phyloP scores from a whole-genome alignment of 331 rosid species.

The Rosa hybrid region DNA sequence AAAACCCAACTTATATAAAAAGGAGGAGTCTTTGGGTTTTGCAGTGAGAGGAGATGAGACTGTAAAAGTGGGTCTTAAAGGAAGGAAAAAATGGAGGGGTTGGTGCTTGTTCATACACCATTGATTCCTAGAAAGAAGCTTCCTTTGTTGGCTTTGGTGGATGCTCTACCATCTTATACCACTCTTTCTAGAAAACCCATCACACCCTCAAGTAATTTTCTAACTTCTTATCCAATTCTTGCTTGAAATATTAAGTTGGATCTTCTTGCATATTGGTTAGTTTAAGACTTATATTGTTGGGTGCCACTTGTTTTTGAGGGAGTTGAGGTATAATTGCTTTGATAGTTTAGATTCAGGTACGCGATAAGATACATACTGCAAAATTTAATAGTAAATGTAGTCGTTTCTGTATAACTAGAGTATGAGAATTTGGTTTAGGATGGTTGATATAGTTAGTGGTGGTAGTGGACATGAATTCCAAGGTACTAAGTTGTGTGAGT shows the following conservation, averaged over 20 bases:
- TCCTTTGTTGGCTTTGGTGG: conserved; percentile 56
- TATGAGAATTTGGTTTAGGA: background rate
- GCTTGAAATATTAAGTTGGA: background rate
- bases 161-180: conserved; percentile 53
- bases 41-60: conserved; percentile 43
- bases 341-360: conserved; percentile 1
- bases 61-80: conserved; percentile 34
- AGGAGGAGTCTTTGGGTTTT: conserved; percentile 1
- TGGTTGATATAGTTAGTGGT: conserved; percentile 2
- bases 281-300: background rate
- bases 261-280: conserved; percentile 1
- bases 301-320: conserved; percentile 10
- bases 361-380: background rate
- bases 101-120: conserved; percentile 55
- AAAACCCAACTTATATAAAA: conserved; percentile 5
- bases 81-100: conserved; percentile 55
- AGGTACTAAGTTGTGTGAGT: background rate
- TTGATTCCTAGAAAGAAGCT: conserved; percentile 66
- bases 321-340: background rate
- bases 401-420: background rate
- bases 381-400: background rate
- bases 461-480: background rate
- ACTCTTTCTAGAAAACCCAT: conserved; percentile 22
- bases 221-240: background rate
- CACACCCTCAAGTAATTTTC: conserved; percentile 49